These are phyloP conservation scores for Gamarada debralockiae DNA, from an alignment of 495 filamentous ascomycete genomes.

Conservation along the genomic window DNA sequence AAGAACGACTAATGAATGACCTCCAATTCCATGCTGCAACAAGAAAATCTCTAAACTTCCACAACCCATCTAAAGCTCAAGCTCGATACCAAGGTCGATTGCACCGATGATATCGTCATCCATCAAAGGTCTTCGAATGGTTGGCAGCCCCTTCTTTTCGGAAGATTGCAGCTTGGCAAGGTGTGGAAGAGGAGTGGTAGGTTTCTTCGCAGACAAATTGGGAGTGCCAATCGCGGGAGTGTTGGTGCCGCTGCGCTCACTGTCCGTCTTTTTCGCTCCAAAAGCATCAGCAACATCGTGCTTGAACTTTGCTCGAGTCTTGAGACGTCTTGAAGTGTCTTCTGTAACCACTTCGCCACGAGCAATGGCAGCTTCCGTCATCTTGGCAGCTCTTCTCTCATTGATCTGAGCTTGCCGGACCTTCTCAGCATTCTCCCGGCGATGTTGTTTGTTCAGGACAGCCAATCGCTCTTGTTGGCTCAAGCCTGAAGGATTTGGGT, in stretches of 20 bases:
- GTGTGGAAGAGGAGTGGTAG: constrained; percentile 31
- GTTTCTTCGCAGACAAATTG: constrained; percentile 22
- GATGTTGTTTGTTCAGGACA: constrained; percentile 72
- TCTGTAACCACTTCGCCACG: constrained; percentile 44
- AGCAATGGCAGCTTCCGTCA: constrained; percentile 47
- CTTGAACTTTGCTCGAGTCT: constrained; percentile 57
- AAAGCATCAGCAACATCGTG: constrained; percentile 46
- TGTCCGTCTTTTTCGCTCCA: constrained; percentile 20
- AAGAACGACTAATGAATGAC: no score
- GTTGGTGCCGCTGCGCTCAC: constrained; percentile 33
- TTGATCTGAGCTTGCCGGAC: constrained; percentile 81
- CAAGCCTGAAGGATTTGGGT: constrained; percentile 32
- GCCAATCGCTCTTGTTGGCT: constrained; percentile 73
- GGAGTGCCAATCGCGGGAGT: constrained; percentile 29
- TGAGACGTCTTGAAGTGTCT: constrained; percentile 59
- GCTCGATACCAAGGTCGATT: constrained; percentile 75
- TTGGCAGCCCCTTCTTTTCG: constrained; percentile 56
- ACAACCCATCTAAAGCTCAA: constrained; percentile 32
- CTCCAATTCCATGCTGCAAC: background rate
- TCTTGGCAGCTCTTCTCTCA: constrained; percentile 64
- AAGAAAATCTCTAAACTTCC: no score
- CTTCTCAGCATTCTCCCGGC: constrained; percentile 71
- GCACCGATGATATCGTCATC: constrained; percentile 83
- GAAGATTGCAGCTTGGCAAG: constrained; percentile 52
- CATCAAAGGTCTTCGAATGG: constrained; percentile 67